phyloP scores from a whole-genome alignment of 768 basidiomycete species.

The Gymnopilus dilepis region DNA sequence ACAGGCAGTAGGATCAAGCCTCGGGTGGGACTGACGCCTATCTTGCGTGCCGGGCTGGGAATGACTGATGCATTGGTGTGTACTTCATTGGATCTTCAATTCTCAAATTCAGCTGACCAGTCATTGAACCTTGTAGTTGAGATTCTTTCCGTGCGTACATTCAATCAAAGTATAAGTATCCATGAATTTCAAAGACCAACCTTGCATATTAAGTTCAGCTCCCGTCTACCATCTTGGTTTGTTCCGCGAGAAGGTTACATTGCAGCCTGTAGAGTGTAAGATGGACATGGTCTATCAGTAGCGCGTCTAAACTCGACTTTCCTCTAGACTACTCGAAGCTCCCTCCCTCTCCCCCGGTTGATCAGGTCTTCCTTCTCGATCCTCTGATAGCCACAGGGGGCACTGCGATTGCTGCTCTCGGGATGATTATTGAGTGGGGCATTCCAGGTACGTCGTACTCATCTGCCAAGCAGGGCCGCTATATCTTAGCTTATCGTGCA shows the following conservation, averaged over 20 bases:
- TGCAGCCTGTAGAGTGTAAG: conserved; percentile 92
- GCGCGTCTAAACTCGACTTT: not conserved
- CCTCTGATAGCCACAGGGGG: conserved; percentile 95
- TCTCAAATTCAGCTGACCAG: not conserved
- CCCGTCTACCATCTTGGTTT: conserved; percentile 91
- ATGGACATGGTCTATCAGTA: not conserved
- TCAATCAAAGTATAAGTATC: no score
- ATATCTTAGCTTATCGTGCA: conserved; percentile 28
- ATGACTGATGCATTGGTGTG: conserved; percentile 85
- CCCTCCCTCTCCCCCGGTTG: conserved; percentile 75
- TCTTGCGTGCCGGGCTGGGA: conserved; percentile 90
- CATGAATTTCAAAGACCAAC: no score
- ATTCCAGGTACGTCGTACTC: conserved; percentile 56
- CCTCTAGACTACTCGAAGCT: conserved; percentile 93
- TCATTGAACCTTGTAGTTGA: conserved; percentile 44
- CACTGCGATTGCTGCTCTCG: conserved; percentile 85
- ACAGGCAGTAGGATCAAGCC: conserved; percentile 78
- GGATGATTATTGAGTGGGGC: conserved; percentile 88
- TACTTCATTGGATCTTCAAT: conserved; percentile 40
- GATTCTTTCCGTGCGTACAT: conserved; percentile 77
- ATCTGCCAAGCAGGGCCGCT: not conserved
- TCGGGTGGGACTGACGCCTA: conserved; percentile 85
- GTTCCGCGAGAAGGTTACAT: conserved; percentile 82
- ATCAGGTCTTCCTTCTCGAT: conserved; percentile 87
- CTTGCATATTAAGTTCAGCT: conserved; percentile 53